phyloP scores from a whole-genome alignment of 2,329 filamentous ascomycete species.

The Acephala macrosclerotiorum region DNA sequence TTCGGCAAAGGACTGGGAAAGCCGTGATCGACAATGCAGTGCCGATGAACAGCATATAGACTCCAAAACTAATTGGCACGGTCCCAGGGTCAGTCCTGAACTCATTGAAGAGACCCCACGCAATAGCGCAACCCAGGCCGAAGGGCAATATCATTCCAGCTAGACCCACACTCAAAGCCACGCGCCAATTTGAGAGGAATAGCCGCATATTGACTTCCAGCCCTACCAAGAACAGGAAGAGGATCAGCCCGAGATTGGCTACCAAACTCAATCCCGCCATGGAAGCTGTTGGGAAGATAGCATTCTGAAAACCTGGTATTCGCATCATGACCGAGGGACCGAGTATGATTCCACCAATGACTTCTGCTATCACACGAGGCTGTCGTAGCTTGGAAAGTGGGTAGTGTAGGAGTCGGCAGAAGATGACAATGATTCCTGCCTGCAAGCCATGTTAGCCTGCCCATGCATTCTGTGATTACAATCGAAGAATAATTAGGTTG shows the following conservation, averaged over 20 bases:
- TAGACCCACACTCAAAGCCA: constrained; percentile 78
- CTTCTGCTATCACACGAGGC: constrained; percentile 84
- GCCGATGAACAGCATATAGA: constrained; percentile 82
- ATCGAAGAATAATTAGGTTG: not conserved
- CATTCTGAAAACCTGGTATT: constrained; percentile 77
- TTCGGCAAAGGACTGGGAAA: constrained; percentile 91
- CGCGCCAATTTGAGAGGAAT: constrained; percentile 79
- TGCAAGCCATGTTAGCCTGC: constrained; percentile 45
- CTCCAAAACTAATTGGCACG: constrained; percentile 65
- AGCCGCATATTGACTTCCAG: constrained; percentile 85
- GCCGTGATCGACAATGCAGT: constrained; percentile 93
- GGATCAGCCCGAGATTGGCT: constrained; percentile 82
- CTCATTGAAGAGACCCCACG: constrained; percentile 80
- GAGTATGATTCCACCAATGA: constrained; percentile 83
- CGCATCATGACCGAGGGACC: constrained; percentile 89
- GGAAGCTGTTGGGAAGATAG: constrained; percentile 79
- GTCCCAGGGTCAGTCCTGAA: constrained; percentile 61
- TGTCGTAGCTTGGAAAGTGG: constrained; percentile 80
- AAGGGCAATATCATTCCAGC: constrained; percentile 86
- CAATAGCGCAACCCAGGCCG: constrained; percentile 79
- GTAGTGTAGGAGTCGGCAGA: constrained; percentile 78
- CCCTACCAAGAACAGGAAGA: constrained; percentile 89
- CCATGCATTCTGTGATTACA: not conserved
- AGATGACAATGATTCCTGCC: constrained; percentile 76
- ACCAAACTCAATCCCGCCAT: constrained; percentile 79